These are phyloP conservation scores for Porpolomopsis calyptriformis DNA, from an alignment of 768 basidiomycete species.

Conservation along the genomic window DNA sequence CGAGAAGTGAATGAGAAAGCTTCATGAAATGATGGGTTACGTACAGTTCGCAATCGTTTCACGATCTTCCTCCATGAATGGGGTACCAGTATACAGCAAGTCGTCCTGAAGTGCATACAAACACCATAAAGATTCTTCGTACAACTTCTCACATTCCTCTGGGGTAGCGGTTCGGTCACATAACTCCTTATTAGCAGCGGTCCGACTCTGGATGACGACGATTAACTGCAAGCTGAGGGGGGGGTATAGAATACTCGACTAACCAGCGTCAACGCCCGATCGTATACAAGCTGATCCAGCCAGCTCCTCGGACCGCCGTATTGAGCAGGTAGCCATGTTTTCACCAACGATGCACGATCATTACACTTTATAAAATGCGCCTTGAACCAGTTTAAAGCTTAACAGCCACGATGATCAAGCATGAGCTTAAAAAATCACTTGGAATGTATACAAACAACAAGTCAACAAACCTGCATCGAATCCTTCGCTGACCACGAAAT, in stretches of 20 bases:
- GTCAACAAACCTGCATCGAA: conserved; percentile 65
- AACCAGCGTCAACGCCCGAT: conserved; percentile 80
- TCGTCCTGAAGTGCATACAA: conserved; percentile 89
- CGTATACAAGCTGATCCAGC: conserved; percentile 87
- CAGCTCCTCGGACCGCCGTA: conserved; percentile 75
- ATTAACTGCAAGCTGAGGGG: neutral
- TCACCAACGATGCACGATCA: conserved; percentile 79
- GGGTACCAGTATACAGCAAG: conserved; percentile 67
- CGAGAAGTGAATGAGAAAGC: no score
- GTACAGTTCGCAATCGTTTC: conserved; percentile 67
- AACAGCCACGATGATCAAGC: conserved; percentile 6
- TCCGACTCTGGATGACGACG: conserved; percentile 59
- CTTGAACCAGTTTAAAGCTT: conserved; percentile 84
- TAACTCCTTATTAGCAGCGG: conserved; percentile 85
- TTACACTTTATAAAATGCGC: conserved; percentile 90
- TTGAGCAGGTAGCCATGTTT: conserved; percentile 78
- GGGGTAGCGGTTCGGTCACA: conserved; percentile 65
- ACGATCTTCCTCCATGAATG: conserved; percentile 76
- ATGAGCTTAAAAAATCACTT: conserved; percentile 8
- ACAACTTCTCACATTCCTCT: conserved; percentile 84
- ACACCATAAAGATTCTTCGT: conserved; percentile 93
- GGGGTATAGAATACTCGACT: conserved; percentile 23
- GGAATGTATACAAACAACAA: neutral
- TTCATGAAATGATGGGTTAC: conserved; percentile 15
- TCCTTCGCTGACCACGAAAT: conserved; percentile 66